Percentiles rank a stretch among this genome's conserved stretches.
phyloP scores from a whole-genome alignment of 495 filamentous ascomycete species.

The Penicillium lagena region DNA sequence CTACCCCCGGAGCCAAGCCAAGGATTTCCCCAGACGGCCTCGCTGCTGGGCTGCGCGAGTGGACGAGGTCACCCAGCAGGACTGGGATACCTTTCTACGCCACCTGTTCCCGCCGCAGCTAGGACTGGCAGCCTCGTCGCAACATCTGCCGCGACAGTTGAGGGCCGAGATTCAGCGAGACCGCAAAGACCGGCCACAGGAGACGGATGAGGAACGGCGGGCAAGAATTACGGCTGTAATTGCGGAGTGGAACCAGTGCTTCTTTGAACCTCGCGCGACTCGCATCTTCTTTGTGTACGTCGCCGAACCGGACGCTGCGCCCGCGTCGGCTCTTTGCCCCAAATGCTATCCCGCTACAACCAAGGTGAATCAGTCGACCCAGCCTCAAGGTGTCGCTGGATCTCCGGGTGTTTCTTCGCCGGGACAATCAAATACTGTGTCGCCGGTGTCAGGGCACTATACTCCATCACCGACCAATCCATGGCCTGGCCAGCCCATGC shows the following conservation, averaged over 20 bases:
- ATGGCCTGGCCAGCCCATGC: slow-evolving; percentile 10
- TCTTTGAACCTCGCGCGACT: slow-evolving; percentile 39
- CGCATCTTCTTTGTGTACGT: slow-evolving; percentile 34
- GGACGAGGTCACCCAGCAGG: slow-evolving; percentile 37
- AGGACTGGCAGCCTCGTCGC: slow-evolving; percentile 32
- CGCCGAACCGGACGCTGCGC: slow-evolving; percentile 30
- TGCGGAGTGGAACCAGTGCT: slow-evolving; percentile 47
- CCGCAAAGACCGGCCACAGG: slow-evolving; percentile 36
- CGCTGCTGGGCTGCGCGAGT: slow-evolving; percentile 34
- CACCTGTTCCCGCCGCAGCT: slow-evolving; percentile 40
- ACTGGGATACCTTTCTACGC: slow-evolving; percentile 48
- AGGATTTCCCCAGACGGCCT: slow-evolving; percentile 40
- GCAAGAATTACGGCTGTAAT: slow-evolving; percentile 36
- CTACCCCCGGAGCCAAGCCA: slow-evolving; percentile 36
- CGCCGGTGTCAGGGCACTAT: slow-evolving; percentile 12
- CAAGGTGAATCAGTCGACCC: slow-evolving; percentile 11
- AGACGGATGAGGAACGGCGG: slow-evolving; percentile 36
- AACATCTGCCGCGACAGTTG: slow-evolving; percentile 33
- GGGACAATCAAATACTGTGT: background rate
- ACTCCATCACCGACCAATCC: slow-evolving; percentile 6
- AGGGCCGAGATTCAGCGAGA: slow-evolving; percentile 37
- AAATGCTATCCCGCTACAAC: slow-evolving; percentile 40
- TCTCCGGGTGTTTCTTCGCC: slow-evolving; percentile 1
- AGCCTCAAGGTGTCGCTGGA: slow-evolving; percentile 4
- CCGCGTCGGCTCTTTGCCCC: slow-evolving; percentile 36